Evolutionary conservation across 2,329 filamentous ascomycete species (phyloP).

Genomic region (Hypoxylon sp.): DNA sequence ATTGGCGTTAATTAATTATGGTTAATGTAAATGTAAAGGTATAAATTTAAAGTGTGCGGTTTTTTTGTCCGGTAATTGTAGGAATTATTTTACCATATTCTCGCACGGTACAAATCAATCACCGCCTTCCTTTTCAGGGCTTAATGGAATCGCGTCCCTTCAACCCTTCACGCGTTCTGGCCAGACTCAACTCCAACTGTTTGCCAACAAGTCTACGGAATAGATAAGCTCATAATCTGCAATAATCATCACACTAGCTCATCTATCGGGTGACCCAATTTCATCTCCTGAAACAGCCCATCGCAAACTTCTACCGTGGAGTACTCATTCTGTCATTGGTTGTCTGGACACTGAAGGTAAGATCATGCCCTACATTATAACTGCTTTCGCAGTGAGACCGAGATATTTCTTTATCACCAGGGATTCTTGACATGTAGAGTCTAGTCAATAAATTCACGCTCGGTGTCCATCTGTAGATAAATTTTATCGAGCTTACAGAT

Average conservation of each 20-base stretch:
- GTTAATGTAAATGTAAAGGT: too few species aligned
- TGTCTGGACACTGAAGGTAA: neutral
- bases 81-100: too few species aligned
- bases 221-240: neutral
- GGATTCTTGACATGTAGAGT: neutral
- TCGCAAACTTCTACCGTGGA: too few species aligned
- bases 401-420: neutral
- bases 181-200: neutral
- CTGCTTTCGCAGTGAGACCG: neutral
- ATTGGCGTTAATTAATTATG: too few species aligned
- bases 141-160: constrained; percentile 48
- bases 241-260: neutral
- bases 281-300: neutral
- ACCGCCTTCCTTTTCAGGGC: constrained; percentile 35
- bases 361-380: neutral
- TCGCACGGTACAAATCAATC: neutral
- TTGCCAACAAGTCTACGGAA: neutral
- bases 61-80: too few species aligned
- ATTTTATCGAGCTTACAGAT: too few species aligned
- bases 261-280: neutral
- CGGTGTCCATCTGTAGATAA: neutral
- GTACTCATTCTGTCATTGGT: neutral
- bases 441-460: neutral
- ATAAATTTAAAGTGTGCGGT: too few species aligned
- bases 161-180: constrained; percentile 39